Conservation (phyloP, 306 rosid species). For the Citrullus mucosospermus region DNA sequence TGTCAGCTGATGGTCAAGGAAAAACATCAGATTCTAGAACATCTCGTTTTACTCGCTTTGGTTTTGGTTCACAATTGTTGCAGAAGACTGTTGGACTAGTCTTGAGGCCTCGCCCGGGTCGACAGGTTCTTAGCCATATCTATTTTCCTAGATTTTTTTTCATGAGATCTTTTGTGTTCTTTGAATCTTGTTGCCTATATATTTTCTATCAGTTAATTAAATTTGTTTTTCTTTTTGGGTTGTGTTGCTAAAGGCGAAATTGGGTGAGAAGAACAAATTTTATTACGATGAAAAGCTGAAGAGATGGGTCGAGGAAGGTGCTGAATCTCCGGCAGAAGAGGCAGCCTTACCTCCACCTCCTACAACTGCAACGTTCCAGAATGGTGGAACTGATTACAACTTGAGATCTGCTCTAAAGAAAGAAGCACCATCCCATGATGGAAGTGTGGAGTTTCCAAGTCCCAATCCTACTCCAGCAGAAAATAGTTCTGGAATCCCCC, state of each 20-base stretch:
- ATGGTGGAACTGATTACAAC: conserved; percentile 58
- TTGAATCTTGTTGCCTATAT: not conserved
- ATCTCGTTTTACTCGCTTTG: conserved; percentile 66
- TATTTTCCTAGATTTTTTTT: not conserved
- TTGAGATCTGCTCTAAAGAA: conserved; percentile 52
- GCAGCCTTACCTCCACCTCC: conserved; percentile 73
- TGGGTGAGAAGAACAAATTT: conserved; percentile 79
- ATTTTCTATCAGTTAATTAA: not conserved
- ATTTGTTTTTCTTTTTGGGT: not conserved
- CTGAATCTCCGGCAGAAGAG: conserved; percentile 61
- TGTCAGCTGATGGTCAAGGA: conserved; percentile 39
- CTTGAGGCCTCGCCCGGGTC: conserved; percentile 54
- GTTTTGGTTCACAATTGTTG: conserved; percentile 66
- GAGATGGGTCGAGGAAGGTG: conserved; percentile 94
- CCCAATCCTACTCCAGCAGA: conserved; percentile 31
- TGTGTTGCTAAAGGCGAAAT: conserved; percentile 51
- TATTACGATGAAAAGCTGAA: conserved; percentile 81
- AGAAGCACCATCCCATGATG: conserved; percentile 34
- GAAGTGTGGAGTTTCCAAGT: conserved; percentile 22
- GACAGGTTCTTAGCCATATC: conserved; percentile 39
- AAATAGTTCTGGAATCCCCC: conserved; percentile 56
- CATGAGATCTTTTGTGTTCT: not conserved
- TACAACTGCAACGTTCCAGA: conserved; percentile 50
- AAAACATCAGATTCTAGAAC: conserved; percentile 42
- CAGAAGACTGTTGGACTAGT: conserved; percentile 73